phyloP scores from a whole-genome alignment of 176 grass and related monocot genomes.

The Triticum turgidum region DNA sequence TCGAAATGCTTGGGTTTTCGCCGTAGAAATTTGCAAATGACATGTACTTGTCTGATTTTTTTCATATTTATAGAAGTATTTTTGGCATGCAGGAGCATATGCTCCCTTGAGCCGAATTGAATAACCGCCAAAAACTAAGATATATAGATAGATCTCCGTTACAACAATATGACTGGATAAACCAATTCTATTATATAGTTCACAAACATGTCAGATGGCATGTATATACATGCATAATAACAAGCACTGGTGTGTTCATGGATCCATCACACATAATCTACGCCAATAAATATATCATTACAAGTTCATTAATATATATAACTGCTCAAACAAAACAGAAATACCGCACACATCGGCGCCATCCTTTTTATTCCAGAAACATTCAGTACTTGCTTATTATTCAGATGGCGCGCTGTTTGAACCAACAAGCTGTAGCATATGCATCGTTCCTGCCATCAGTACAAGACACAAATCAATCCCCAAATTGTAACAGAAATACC shows the following conservation, averaged over 20 bases:
- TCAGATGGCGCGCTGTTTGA: neutral
- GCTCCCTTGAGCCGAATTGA: too few species aligned
- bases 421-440: neutral
- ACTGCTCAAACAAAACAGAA: constrained; percentile 17
- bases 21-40: too few species aligned
- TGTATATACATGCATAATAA: neutral
- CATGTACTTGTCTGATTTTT: too few species aligned
- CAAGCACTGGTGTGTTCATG: constrained; percentile 2
- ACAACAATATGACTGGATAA: neutral
- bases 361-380: constrained; percentile 29
- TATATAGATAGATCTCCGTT: neutral
- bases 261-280: neutral
- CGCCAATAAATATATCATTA: neutral
- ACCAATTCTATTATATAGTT: neutral
- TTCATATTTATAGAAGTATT: too few species aligned
- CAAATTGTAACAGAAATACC: neutral
- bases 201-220: neutral
- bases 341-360: constrained; percentile 1
- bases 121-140: neutral
- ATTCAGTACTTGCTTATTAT: constrained; percentile 25
- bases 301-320: neutral
- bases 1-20: too few species aligned
- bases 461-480: neutral
- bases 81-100: too few species aligned
- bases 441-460: constrained; percentile 28